Conservation (phyloP, 306 rosid species). For the Castanea crenata region DNA sequence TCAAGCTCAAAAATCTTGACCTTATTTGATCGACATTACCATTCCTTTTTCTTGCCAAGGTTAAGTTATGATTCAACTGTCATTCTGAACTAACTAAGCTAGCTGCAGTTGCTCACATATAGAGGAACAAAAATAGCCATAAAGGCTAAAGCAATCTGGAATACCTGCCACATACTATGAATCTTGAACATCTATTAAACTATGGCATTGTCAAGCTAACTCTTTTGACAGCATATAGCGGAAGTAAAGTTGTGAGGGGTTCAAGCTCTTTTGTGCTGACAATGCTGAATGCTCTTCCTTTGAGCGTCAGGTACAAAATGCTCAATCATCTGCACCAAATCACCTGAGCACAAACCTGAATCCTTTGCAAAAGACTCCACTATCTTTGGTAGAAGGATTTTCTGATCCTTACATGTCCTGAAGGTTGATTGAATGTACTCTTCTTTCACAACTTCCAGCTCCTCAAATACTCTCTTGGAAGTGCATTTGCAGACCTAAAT, state of each 20-base stretch:
- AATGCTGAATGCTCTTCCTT: slow-evolving; percentile 42
- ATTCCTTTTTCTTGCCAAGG: background rate
- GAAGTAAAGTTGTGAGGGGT: slow-evolving; percentile 79
- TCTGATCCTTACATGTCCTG: slow-evolving; percentile 57
- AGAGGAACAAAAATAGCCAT: background rate
- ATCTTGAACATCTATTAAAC: background rate
- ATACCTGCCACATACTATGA: background rate
- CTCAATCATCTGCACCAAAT: slow-evolving; percentile 56
- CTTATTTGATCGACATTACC: slow-evolving; percentile 28
- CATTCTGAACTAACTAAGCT: slow-evolving; percentile 23
- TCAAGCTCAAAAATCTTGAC: slow-evolving; percentile 6
- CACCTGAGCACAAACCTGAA: slow-evolving; percentile 57
- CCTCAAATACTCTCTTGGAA: slow-evolving; percentile 73
- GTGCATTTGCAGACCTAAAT: slow-evolving; percentile 78
- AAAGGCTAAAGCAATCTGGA: background rate
- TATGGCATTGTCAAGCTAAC: slow-evolving; percentile 48
- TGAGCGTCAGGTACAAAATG: slow-evolving; percentile 40
- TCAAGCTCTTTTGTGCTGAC: slow-evolving; percentile 49
- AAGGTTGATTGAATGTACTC: slow-evolving; percentile 77
- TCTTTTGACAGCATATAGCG: slow-evolving; percentile 72
- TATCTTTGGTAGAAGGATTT: slow-evolving; percentile 72
- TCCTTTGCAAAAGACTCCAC: slow-evolving; percentile 79
- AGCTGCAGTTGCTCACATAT: background rate
- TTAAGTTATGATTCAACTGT: slow-evolving; percentile 27
- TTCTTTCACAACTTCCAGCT: slow-evolving; percentile 84